Conservation (phyloP, 345 rosid genomes). For the Zanthoxylum bungeanum region DNA sequence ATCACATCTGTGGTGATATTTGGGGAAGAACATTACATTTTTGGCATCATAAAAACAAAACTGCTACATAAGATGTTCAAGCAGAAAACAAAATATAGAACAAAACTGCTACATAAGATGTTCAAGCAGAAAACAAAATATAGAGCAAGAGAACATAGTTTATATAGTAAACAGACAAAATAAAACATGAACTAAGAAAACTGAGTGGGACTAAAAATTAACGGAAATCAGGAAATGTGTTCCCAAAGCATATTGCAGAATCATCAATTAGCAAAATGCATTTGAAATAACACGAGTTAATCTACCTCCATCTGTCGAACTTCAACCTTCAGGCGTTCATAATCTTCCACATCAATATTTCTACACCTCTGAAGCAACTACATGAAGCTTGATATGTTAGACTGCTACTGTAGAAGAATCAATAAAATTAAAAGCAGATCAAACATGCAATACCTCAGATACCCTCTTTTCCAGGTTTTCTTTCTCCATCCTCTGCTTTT, state of each 20-base stretch:
- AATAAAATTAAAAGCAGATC: slow-evolving; percentile 4
- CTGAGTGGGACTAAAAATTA: not conserved
- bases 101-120: too few relatives aligned
- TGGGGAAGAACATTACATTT: not conserved
- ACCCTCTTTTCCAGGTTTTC: slow-evolving; percentile 59
- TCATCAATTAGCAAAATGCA: not conserved
- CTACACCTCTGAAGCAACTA: slow-evolving; percentile 67
- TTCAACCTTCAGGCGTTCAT: slow-evolving; percentile 66
- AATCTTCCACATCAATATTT: slow-evolving; percentile 73
- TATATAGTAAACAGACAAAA: not conserved
- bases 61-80: too few relatives aligned
- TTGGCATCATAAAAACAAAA: not conserved
- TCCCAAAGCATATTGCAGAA: not conserved
- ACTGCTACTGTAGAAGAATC: slow-evolving; percentile 12
- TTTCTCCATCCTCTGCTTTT: slow-evolving; percentile 59
- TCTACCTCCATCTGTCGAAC: slow-evolving; percentile 61
- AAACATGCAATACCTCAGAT: slow-evolving; percentile 54
- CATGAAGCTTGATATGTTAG: slow-evolving; percentile 24
- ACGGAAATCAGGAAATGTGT: not conserved
- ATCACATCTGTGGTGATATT: not conserved
- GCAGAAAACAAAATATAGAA: too few relatives aligned
- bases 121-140: too few relatives aligned
- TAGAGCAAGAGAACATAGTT: not conserved
- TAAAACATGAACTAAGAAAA: not conserved
- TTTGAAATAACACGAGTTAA: not conserved